Base-by-base conservation (phyloP, 140 eudicot species). In the Flaveria floridana region DNA sequence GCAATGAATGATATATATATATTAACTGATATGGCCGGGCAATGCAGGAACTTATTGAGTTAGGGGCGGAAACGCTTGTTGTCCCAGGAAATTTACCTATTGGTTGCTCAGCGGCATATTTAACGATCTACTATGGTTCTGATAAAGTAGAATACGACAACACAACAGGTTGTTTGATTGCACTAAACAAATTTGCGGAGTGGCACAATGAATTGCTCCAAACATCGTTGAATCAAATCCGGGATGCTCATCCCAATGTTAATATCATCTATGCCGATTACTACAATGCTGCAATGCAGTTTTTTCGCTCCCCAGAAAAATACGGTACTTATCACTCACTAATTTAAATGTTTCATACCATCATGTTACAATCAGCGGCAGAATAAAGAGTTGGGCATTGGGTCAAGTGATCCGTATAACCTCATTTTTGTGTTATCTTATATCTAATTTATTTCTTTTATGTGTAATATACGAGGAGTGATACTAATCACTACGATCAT, bases 1-100 rank as follows among this genome's bases (percentile, higher is more conserved):
- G 12, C 26, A 23, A 8, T 19, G 4, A 3, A 42, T 48, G 28
- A 23, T 23, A 23, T 23, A 15, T 3, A 59, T 61, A 34, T 34
- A 23, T 15, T 9, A 6, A 47, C 6, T 2, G n/a, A 74, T 21
- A 11, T 47, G 55, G n/a, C n/a, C n/a, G n/a, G 25, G 7, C 37
- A 46, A 18, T 70, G 68, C 80, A 88, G 95, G 87, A 84, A 48
- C 78, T 88, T 7, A 79, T 88, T 11, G 76, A 82, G 13, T 25
- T 80, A 9, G 92, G 92, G 48, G 97, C 89, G 1, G 73, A 19
- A 62, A 79, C 89, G 0, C n/a, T 91, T 4, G 65, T 91, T 6
- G 89, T 91, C 25, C 97, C 97, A 0, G 92, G 96, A n/a, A 85
- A 84, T 70, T 65, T 86, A 4, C 92, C 97, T 1, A 83, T 88